Evolutionary conservation across 2,329 filamentous ascomycete species (phyloP).

Genomic region (Colletotrichum caudatum): DNA sequence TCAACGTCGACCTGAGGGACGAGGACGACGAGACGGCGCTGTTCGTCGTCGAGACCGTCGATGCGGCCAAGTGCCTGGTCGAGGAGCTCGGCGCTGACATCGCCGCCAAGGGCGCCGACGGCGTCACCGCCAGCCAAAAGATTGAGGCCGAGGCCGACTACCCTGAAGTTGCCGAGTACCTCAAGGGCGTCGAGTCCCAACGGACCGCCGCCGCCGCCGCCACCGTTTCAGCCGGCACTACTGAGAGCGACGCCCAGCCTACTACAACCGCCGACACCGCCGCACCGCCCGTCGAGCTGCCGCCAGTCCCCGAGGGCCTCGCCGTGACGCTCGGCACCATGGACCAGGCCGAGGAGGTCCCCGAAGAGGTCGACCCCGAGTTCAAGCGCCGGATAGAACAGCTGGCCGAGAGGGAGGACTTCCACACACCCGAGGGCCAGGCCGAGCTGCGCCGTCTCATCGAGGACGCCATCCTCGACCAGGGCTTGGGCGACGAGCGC

Average conservation of each 20-base stretch:
- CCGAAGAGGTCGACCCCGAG: conserved; percentile 79
- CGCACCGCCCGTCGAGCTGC: conserved; percentile 57
- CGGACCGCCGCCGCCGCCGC: conserved; percentile 46
- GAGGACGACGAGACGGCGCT: conserved; percentile 95
- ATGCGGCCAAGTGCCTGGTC: conserved; percentile 82
- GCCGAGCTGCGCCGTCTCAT: conserved; percentile 82
- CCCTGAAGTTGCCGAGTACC: conserved; percentile 79
- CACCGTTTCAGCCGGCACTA: conserved; percentile 46
- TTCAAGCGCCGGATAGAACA: conserved; percentile 90
- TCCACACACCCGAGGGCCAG: conserved; percentile 84
- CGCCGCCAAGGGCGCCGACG: conserved; percentile 75
- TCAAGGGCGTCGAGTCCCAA: conserved; percentile 57
- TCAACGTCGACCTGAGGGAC: conserved; percentile 84
- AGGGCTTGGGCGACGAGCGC: conserved; percentile 72
- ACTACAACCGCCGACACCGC: conserved; percentile 18
- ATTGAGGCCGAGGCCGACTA: conserved; percentile 84
- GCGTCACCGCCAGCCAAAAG: conserved; percentile 83
- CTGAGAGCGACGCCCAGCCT: neutral
- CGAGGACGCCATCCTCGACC: conserved; percentile 79
- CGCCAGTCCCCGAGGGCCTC: conserved; percentile 80
- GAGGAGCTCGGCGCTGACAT: conserved; percentile 83
- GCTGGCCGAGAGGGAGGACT: conserved; percentile 84
- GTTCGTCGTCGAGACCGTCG: conserved; percentile 87
- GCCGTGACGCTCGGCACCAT: conserved; percentile 83
- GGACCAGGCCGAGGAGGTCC: conserved; percentile 70